Percentiles rank a stretch among this genome's conserved stretches.
phyloP scores from a whole-genome alignment of 1,284 basidiomycete genomes.

The Ustilago nuda region DNA sequence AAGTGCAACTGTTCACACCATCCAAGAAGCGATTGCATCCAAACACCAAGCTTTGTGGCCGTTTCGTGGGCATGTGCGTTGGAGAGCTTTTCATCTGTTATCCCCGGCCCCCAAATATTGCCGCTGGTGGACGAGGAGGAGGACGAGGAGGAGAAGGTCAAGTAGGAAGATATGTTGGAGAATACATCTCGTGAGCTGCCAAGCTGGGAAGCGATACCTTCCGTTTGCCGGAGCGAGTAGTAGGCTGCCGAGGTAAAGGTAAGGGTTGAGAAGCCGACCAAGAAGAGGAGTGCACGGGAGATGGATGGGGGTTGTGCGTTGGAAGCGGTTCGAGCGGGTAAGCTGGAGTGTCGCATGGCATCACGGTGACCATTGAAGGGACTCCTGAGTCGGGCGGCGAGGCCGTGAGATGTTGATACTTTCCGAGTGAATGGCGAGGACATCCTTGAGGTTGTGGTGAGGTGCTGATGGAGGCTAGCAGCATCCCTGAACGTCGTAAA shows the following conservation, averaged over 20 bases:
- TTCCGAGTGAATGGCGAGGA: background rate
- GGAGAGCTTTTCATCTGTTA: constrained; percentile 22
- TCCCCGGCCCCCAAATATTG: constrained; percentile 21
- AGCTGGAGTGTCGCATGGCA: background rate
- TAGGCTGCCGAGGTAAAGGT: constrained; percentile 32
- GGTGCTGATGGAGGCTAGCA: background rate
- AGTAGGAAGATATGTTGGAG: constrained; percentile 36
- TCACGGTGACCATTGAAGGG: background rate
- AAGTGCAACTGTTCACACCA: constrained; percentile 48
- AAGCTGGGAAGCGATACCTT: constrained; percentile 21
- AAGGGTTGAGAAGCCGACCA: constrained; percentile 33
- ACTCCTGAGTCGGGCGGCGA: background rate
- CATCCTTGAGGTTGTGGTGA: background rate
- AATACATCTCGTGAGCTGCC: constrained; percentile 26
- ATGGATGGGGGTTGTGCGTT: constrained; percentile 25
- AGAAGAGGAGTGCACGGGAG: constrained; percentile 25
- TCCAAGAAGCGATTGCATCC: constrained; percentile 42
- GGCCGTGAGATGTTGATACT: constrained; percentile 1
- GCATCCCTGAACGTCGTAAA: background rate
- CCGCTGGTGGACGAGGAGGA: background rate
- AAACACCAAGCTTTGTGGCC: constrained; percentile 31
- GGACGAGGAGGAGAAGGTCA: background rate
- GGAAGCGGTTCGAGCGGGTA: background rate
- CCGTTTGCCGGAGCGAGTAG: constrained; percentile 33
- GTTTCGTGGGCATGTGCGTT: constrained; percentile 36